phyloP scores from a whole-genome alignment of 1,139 yeast species.

The Taphrina pruni region DNA sequence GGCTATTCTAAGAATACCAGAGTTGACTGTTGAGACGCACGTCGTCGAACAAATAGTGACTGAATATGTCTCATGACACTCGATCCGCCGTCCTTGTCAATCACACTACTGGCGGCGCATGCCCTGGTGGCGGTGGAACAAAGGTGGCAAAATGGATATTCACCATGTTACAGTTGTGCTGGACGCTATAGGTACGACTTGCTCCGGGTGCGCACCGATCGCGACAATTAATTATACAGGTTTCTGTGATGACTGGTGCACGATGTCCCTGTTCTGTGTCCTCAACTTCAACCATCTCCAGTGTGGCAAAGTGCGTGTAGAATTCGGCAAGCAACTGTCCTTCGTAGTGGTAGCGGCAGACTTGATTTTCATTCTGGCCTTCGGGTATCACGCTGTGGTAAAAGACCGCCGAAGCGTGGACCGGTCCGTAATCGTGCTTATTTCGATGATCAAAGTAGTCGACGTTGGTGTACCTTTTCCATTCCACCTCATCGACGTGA shows the following conservation, averaged over 20 bases:
- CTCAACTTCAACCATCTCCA: not conserved
- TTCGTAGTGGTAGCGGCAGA: slow-evolving; percentile 4
- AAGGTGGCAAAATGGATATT: too few species aligned
- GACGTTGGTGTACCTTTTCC: not conserved
- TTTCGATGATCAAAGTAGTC: not conserved
- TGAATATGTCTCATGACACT: too few species aligned
- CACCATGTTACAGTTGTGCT: too few species aligned
- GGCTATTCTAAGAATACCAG: too few species aligned
- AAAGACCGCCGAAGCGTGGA: slow-evolving; percentile 1
- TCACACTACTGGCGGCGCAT: too few species aligned
- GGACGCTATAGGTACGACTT: too few species aligned
- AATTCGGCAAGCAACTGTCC: slow-evolving; percentile 2
- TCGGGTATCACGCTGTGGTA: not conserved
- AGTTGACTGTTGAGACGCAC: too few species aligned
- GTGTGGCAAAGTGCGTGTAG: slow-evolving; percentile 1
- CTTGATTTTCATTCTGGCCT: not conserved
- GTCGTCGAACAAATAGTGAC: too few species aligned
- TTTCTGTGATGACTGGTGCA: not conserved
- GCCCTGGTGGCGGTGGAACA: too few species aligned
- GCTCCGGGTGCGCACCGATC: too few species aligned
- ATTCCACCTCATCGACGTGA: not conserved
- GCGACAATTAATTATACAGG: not conserved
- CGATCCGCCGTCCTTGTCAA: too few species aligned
- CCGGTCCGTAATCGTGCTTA: not conserved
- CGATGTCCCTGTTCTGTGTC: not conserved